These are phyloP conservation scores for Colletotrichum lini DNA, from an alignment of 2,329 filamentous ascomycete genomes.

Conservation along the genomic window DNA sequence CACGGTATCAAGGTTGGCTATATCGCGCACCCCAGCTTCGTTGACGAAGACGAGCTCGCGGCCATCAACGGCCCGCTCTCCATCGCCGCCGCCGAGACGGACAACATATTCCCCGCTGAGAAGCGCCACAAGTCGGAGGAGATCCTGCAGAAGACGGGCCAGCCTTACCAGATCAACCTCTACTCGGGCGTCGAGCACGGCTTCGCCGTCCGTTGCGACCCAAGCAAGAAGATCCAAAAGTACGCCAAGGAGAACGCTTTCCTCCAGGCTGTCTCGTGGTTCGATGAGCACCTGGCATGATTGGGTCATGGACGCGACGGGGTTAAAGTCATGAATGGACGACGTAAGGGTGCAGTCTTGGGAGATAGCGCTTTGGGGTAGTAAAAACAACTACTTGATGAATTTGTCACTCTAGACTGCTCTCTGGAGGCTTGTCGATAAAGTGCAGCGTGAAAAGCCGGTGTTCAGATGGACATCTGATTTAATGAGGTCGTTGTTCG, in stretches of 20 bases:
- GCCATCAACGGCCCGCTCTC: slow-evolving; percentile 77
- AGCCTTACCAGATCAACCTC: slow-evolving; percentile 83
- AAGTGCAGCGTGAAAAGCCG: too few species aligned
- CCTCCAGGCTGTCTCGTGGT: slow-evolving; percentile 83
- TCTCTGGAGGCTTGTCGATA: too few species aligned
- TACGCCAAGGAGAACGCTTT: slow-evolving; percentile 89
- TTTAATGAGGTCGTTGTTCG: too few species aligned
- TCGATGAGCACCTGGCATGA: slow-evolving; percentile 71
- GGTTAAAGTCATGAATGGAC: slow-evolving; percentile 15
- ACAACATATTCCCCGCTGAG: slow-evolving; percentile 75
- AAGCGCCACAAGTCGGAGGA: slow-evolving; percentile 76
- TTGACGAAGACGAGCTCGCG: slow-evolving; percentile 75
- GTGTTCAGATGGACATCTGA: too few species aligned
- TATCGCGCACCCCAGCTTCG: slow-evolving; percentile 83
- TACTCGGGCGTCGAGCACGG: slow-evolving; percentile 81
- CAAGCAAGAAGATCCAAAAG: slow-evolving; percentile 68
- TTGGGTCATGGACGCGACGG: slow-evolving; percentile 1
- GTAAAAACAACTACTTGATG: neutral
- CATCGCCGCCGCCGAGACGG: slow-evolving; percentile 76
- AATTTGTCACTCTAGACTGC: neutral
- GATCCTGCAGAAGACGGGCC: slow-evolving; percentile 70
- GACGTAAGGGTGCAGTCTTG: neutral
- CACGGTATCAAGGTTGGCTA: slow-evolving; percentile 78
- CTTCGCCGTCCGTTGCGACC: slow-evolving; percentile 79
- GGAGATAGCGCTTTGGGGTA: neutral